Conservation (phyloP, 179 eudicot genomes). For the Amaranthus tricolor region DNA sequence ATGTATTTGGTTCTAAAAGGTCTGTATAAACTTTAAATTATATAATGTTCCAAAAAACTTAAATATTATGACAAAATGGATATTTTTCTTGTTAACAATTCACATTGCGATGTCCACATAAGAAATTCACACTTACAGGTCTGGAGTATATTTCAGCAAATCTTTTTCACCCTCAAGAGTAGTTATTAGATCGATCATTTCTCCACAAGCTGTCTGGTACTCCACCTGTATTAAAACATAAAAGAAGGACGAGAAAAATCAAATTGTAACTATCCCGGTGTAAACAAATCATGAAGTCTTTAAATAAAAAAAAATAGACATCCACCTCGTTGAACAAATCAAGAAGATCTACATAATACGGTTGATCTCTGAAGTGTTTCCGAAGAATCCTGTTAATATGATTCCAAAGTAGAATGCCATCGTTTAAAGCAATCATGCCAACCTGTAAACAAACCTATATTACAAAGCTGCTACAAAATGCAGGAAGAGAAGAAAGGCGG, state of each 20-base stretch:
- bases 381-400: conserved; percentile 67
- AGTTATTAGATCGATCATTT: conserved; percentile 73
- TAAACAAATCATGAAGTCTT: neutral
- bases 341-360: conserved; percentile 62
- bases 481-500: neutral
- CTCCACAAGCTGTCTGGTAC: conserved; percentile 69
- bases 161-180: conserved; percentile 64
- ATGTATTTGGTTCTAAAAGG: too few relatives aligned
- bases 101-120: too few relatives aligned
- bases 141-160: conserved; percentile 51
- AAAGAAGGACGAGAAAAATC: neutral
- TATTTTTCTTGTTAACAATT: too few relatives aligned
- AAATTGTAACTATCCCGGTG: neutral
- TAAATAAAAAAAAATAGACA: neutral
- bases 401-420: conserved; percentile 64
- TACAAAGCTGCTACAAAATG: neutral
- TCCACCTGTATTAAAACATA: conserved; percentile 48
- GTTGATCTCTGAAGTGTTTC: conserved; percentile 58
- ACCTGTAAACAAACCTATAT: conserved; percentile 35
- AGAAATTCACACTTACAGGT: conserved; percentile 38
- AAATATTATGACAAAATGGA: too few relatives aligned
- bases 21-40: too few relatives aligned
- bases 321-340: conserved; percentile 75
- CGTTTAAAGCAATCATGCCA: conserved; percentile 75
- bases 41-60: too few relatives aligned